Evolutionary conservation across 208 protist species (phyloP).

Genomic region (Wallacemonas sp.): DNA sequence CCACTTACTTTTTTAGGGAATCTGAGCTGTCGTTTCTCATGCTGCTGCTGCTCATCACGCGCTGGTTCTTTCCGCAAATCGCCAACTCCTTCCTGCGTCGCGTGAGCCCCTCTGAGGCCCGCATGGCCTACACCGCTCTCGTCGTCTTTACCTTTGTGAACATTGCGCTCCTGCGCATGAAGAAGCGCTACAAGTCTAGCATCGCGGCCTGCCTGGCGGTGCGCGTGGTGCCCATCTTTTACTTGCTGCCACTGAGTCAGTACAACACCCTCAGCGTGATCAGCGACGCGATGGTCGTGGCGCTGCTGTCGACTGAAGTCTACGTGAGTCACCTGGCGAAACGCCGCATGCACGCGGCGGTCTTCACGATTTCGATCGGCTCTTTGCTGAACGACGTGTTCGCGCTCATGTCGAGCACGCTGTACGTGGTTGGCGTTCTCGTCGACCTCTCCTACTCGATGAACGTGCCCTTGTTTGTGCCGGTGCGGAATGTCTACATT

Average conservation of each 20-base stretch:
- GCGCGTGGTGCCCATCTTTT: constrained; percentile 77
- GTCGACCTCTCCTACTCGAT: constrained; percentile 86
- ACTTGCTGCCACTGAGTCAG: constrained; percentile 71
- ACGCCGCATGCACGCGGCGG: constrained; percentile 84
- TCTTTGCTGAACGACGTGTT: constrained; percentile 89
- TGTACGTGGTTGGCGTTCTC: constrained; percentile 87
- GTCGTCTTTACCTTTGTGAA: constrained; percentile 67
- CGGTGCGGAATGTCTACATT: constrained; percentile 90
- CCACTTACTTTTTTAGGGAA: constrained; percentile 81
- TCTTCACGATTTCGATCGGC: constrained; percentile 81
- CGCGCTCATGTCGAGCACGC: constrained; percentile 51
- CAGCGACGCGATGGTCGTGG: constrained; percentile 86
- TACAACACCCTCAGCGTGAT: constrained; percentile 76
- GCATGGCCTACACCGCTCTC: constrained; percentile 48
- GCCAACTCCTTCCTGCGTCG: constrained; percentile 20
- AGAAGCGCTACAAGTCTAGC: constrained; percentile 60
- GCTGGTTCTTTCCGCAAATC: constrained; percentile 46
- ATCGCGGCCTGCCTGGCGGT: constrained; percentile 65
- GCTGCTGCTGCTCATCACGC: constrained; percentile 57
- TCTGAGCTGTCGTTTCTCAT: constrained; percentile 78
- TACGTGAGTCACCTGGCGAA: constrained; percentile 85
- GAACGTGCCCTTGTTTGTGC: constrained; percentile 90
- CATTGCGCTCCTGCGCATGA: constrained; percentile 67
- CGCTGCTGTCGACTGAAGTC: constrained; percentile 83
- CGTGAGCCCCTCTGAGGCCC: constrained; percentile 25